phyloP scores from a whole-genome alignment of 768 basidiomycete species.

The Arthromyces matolae region DNA sequence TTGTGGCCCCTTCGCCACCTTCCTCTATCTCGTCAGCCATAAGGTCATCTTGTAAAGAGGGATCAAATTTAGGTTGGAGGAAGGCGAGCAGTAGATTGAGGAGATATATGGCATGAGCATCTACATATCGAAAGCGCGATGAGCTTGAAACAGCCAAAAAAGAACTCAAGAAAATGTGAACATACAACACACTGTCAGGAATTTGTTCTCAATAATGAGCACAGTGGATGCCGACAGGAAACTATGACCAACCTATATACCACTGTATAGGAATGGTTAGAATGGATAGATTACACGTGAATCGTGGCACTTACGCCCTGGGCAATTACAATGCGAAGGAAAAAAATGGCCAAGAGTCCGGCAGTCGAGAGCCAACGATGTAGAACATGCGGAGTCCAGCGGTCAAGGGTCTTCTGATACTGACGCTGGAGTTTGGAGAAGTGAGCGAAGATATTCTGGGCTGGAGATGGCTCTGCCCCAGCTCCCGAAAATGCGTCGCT shows the following conservation, averaged over 20 bases:
- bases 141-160: slow-evolving; percentile 7
- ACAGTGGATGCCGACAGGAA: slow-evolving; percentile 1
- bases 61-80: slow-evolving; percentile 97
- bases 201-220: neutral
- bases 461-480: slow-evolving; percentile 42
- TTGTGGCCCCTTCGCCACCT: slow-evolving; percentile 55
- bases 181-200: slow-evolving; percentile 63
- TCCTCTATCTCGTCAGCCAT: slow-evolving; percentile 95
- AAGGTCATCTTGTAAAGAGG: slow-evolving; percentile 89
- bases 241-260: slow-evolving; percentile 92
- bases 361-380: slow-evolving; percentile 84
- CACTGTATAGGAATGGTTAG: slow-evolving; percentile 62
- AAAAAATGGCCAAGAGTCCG: slow-evolving; percentile 69
- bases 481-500: slow-evolving; percentile 34
- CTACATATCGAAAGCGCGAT: slow-evolving; percentile 30
- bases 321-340: slow-evolving; percentile 79
- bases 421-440: slow-evolving; percentile 61
- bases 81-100: slow-evolving; percentile 96
- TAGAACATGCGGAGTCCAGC: slow-evolving; percentile 85
- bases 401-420: slow-evolving; percentile 88
- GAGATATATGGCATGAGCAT: slow-evolving; percentile 92
- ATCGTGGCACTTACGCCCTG: slow-evolving; percentile 81
- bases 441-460: slow-evolving; percentile 44
- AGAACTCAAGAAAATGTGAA: no score
- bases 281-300: no score